Base-by-base conservation (phyloP, 2,329 filamentous ascomycete genomes). In the Penicillium sp. region DNA sequence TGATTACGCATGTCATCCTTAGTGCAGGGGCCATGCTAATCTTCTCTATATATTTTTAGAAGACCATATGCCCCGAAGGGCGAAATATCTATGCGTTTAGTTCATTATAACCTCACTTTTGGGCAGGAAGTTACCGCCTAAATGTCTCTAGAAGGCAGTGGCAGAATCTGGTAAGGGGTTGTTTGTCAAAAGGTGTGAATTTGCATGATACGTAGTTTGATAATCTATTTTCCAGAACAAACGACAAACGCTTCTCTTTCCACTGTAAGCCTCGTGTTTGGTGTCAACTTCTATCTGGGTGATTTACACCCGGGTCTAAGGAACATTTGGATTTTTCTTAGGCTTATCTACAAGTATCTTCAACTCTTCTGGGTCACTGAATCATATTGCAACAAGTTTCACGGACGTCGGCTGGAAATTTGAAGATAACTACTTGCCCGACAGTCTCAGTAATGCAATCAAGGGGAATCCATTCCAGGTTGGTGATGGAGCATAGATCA, bases 1-100 rank as follows among this genome's bases (percentile, higher is more conserved):
- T 88, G 85, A 85, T 85, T 84, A 81, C 87, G 85, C 86, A 86
- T 92, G 89, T 92, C 89, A 93, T 92, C 89, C 89, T 93, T 93
- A 92, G 89, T 85, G 83, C 82, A 85, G 83, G 83, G 87, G 86
- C 86, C 86, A 89, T 89, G 86, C 87, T 89, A 89, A 87, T 87
- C 83, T 87, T 87, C 84, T 87, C 84, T 87, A 82, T 85, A 84
- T 84, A 81, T 81, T 83, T 83, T 82, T 81, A 84, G 80, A 81
- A 84, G 81, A 84, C 81, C 80, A 83, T 81, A 82, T 82, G 77
- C 57, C 74, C 76, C 74, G 70, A 75, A 78, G 74, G 75, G 72
- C 69, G 18, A 32, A 44, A 49, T 22, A 4, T 1, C 2, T 29
- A 46, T 34, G 2, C 13, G 2, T 34, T 1, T 2, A 16, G 18